Evolutionary conservation across 2,329 filamentous ascomycete genomes (phyloP).

Genomic region (Fusarium sp.): DNA sequence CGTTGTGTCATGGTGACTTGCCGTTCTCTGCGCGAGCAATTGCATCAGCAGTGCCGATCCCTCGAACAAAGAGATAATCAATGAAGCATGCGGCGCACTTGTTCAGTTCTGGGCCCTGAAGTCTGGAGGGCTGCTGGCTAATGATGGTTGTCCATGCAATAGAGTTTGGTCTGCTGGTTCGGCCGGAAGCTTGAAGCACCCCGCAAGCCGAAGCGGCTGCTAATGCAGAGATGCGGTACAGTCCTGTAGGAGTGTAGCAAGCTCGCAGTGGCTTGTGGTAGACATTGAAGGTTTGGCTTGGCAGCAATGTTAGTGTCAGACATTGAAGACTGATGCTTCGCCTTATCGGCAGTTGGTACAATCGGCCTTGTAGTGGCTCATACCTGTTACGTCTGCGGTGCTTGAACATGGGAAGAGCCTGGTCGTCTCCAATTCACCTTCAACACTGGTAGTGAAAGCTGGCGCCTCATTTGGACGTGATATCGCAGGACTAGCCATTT

Average conservation of each 20-base stretch:
- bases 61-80: neutral
- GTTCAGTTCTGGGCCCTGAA: conserved; percentile 8
- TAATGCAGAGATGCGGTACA: conserved; percentile 30
- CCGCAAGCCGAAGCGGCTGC: conserved; percentile 36
- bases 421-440: neutral
- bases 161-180: conserved; percentile 37
- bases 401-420: neutral
- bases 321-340: neutral
- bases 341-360: conserved; percentile 23
- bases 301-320: conserved; percentile 12
- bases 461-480: neutral
- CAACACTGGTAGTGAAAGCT: neutral
- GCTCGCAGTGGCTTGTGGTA: conserved; percentile 5
- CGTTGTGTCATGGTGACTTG: neutral
- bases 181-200: conserved; percentile 29
- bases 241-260: conserved; percentile 1
- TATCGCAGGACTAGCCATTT: conserved; percentile 1
- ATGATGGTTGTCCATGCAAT: conserved; percentile 26
- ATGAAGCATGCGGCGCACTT: conserved; percentile 6
- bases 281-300: conserved; percentile 20
- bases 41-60: conserved; percentile 1
- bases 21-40: neutral
- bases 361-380: neutral
- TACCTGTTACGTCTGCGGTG: neutral
- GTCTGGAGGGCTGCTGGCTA: conserved; percentile 5